These are phyloP conservation scores for Flaveria sonorensis DNA, from an alignment of 129 eudicot species.

Conservation along the genomic window DNA sequence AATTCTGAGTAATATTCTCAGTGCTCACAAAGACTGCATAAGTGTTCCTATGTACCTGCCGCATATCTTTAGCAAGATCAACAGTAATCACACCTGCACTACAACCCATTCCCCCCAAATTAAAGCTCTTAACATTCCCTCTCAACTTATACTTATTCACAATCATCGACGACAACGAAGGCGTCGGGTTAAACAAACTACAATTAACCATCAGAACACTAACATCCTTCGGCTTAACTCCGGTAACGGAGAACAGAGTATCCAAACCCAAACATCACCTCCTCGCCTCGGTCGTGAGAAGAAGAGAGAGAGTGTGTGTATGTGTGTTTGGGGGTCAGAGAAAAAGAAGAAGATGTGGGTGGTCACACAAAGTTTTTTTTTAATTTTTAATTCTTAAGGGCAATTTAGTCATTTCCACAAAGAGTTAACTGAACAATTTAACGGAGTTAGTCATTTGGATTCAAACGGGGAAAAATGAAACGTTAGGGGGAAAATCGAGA, in stretches of 20 bases:
- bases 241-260: slow-evolving; percentile 39
- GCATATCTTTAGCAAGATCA: background rate
- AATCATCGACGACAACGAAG: slow-evolving; percentile 65
- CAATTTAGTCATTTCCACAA: too few species aligned
- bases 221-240: slow-evolving; percentile 57
- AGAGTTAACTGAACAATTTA: too few species aligned
- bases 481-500: too few species aligned
- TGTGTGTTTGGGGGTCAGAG: too few species aligned
- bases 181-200: slow-evolving; percentile 73
- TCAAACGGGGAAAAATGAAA: too few species aligned
- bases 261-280: slow-evolving; percentile 69
- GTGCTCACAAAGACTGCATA: background rate
- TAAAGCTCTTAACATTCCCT: slow-evolving; percentile 27
- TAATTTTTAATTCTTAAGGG: too few species aligned
- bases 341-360: too few species aligned
- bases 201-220: slow-evolving; percentile 72
- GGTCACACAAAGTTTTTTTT: too few species aligned
- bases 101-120: background rate
- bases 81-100: background rate
- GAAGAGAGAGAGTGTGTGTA: too few species aligned
- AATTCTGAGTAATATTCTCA: background rate
- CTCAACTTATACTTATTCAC: too few species aligned
- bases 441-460: too few species aligned
- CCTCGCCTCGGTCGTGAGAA: too few species aligned
- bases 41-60: background rate